Percentiles rank a stretch among this genome's conserved stretches.
Evolutionary conservation across 2,329 filamentous ascomycete genomes (phyloP).

Genomic region (Akanthomyces dipterigenus): DNA sequence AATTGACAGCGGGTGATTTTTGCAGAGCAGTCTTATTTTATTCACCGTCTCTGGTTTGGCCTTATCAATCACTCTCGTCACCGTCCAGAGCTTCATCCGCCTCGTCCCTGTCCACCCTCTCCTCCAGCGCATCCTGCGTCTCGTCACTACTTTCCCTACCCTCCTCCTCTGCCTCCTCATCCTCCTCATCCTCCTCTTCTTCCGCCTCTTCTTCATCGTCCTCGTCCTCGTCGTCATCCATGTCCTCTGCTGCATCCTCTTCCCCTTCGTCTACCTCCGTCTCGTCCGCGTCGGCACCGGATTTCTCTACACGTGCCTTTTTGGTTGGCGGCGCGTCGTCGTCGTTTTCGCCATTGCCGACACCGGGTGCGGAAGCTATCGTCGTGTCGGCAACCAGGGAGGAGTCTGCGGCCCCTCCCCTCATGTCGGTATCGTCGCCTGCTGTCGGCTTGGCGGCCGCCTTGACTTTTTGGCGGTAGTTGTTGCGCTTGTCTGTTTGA

Average conservation of each 20-base stretch:
- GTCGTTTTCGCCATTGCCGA: constrained; percentile 32
- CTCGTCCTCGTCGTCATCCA: constrained; percentile 32
- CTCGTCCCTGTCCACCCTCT: constrained; percentile 39
- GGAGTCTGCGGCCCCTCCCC: constrained; percentile 17
- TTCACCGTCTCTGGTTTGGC: too few relatives aligned
- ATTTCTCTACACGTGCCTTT: constrained; percentile 41
- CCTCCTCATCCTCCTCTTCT: constrained; percentile 39
- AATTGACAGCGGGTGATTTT: too few relatives aligned
- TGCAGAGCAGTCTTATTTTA: too few relatives aligned
- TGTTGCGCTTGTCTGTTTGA: constrained; percentile 67
- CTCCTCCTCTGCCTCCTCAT: constrained; percentile 41
- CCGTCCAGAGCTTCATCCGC: constrained; percentile 58
- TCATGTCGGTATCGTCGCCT: constrained; percentile 27
- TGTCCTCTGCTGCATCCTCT: constrained; percentile 43
- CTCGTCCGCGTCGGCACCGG: constrained; percentile 29
- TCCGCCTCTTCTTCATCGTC: constrained; percentile 42
- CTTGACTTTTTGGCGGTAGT: constrained; percentile 62
- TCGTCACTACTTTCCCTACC: constrained; percentile 45
- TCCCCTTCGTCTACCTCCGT: constrained; percentile 35
- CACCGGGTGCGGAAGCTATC: constrained; percentile 19
- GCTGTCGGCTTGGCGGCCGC: constrained; percentile 53
- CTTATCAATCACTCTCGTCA: constrained; percentile 49
- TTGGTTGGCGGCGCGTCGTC: constrained; percentile 27
- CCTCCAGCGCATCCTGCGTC: constrained; percentile 47
- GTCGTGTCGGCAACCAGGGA: constrained; percentile 16